Percentiles rank a stretch among this genome's conserved stretches.
phyloP scores from a whole-genome alignment of 2,329 filamentous ascomycete genomes.

The Fusarium sp. region DNA sequence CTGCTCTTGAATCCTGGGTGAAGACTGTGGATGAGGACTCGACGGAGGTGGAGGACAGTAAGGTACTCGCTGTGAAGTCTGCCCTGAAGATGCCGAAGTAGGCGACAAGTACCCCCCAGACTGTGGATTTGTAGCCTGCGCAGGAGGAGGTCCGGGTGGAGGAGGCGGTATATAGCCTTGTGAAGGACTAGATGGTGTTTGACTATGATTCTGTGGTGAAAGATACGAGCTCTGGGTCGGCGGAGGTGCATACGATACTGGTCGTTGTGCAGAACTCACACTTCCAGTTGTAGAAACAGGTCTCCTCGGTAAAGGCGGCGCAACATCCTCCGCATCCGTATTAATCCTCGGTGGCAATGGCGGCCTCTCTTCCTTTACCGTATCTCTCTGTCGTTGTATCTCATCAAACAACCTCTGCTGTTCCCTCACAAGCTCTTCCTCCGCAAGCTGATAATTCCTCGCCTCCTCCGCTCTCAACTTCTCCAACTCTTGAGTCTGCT shows the following conservation, averaged over 20 bases:
- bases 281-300: constrained; percentile 12
- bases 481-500: constrained; percentile 11
- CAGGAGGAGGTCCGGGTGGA: constrained; percentile 19
- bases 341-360: constrained; percentile 23
- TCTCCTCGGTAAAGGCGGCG: constrained; percentile 27
- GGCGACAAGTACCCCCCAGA: not conserved
- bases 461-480: constrained; percentile 20
- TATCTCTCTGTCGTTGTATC: constrained; percentile 18
- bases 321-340: not conserved
- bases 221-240: constrained; percentile 1
- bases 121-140: not conserved
- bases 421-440: constrained; percentile 30
- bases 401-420: constrained; percentile 34
- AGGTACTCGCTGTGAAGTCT: constrained; percentile 4
- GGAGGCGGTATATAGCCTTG: constrained; percentile 3
- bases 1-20: not conserved
- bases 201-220: not conserved
- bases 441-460: not conserved
- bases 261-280: not conserved
- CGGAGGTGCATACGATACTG: not conserved
- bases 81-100: not conserved
- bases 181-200: not conserved
- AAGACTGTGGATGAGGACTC: not conserved
- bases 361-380: not conserved
- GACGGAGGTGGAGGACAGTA: not conserved